Evolutionary conservation across 2,329 filamentous ascomycete genomes (phyloP).

Genomic region (Waltergamsia citrina): DNA sequence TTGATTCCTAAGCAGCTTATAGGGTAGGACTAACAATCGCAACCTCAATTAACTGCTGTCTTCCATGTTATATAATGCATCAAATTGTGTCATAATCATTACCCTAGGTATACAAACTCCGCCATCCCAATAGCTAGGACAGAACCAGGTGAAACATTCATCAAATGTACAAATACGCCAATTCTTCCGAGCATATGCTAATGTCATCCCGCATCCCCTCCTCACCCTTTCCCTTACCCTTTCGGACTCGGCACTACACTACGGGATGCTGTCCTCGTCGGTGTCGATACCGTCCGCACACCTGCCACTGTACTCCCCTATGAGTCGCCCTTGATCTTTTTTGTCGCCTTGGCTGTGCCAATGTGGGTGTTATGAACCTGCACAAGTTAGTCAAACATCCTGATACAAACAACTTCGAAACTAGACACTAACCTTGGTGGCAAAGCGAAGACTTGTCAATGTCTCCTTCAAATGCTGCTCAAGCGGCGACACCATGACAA

Average conservation of each 20-base stretch:
- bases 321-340: conserved; percentile 41
- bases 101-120: conserved; percentile 9
- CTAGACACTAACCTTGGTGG: conserved; percentile 63
- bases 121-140: not conserved
- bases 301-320: conserved; percentile 8
- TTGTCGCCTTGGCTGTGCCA: conserved; percentile 72
- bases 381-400: not conserved
- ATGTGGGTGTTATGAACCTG: conserved; percentile 85
- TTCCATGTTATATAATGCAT: not conserved
- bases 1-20: too few species aligned
- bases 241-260: too few species aligned
- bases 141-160: too few species aligned
- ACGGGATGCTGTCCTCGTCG: not conserved
- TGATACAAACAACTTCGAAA: not conserved
- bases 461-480: conserved; percentile 89
- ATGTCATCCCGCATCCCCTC: too few species aligned
- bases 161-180: conserved; percentile 5
- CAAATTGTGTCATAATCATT: conserved; percentile 9
- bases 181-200: too few species aligned
- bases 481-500: conserved; percentile 93
- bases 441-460: conserved; percentile 88
- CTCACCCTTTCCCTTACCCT: too few species aligned
- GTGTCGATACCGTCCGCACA: not conserved
- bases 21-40: too few species aligned
- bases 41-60: not conserved